Evolutionary conservation across 345 rosid genomes (phyloP).

Genomic region (Gossypium arboreum): DNA sequence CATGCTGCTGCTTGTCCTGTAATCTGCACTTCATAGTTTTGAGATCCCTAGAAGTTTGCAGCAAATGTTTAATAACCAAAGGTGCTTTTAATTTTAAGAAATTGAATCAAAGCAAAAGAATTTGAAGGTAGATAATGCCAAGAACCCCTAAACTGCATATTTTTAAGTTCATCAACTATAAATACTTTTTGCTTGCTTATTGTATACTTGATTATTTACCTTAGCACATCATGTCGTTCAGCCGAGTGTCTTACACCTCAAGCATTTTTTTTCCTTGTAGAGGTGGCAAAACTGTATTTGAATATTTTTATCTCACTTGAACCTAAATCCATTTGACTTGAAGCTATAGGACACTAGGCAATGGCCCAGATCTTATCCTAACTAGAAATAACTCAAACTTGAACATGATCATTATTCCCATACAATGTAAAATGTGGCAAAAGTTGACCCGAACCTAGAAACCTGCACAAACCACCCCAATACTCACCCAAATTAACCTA

Average conservation of each 20-base stretch:
- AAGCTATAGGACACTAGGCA: background rate
- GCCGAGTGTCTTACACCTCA: background rate
- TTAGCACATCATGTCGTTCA: background rate
- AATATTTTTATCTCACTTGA: background rate
- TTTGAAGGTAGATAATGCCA: background rate
- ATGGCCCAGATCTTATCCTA: background rate
- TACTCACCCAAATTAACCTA: background rate
- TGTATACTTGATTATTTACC: background rate
- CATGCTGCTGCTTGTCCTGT: slow-evolving; percentile 2
- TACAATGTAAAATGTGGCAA: background rate
- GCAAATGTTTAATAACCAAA: background rate
- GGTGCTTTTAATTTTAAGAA: background rate
- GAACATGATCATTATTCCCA: background rate
- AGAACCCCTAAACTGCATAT: background rate
- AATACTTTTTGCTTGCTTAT: background rate
- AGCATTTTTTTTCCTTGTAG: background rate
- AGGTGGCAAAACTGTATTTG: background rate
- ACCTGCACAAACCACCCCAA: background rate
- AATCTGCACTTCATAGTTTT: background rate
- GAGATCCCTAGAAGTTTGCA: background rate
- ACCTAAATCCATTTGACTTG: background rate
- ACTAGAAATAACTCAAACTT: background rate
- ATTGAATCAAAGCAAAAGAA: background rate
- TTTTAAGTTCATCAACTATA: background rate
- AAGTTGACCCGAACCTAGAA: background rate